Evolutionary conservation across 2,329 filamentous ascomycete genomes (phyloP).

Genomic region (Exserohilum turcica): DNA sequence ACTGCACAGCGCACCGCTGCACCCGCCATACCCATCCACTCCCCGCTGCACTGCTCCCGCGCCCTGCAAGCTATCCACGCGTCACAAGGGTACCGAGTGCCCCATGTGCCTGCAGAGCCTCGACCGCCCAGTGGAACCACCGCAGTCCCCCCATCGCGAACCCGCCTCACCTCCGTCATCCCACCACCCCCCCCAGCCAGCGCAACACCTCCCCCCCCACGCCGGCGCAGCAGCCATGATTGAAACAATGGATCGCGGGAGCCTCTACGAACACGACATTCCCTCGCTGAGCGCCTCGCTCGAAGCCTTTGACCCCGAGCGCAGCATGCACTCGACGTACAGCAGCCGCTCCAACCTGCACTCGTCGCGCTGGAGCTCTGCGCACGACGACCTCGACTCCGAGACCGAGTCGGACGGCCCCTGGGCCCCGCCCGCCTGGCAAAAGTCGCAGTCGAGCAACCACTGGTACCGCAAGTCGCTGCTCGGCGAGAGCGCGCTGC

Average conservation of each 20-base stretch:
- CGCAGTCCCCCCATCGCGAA: constrained; percentile 18
- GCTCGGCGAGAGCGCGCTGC: constrained; percentile 45
- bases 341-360: constrained; percentile 67
- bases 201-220: constrained; percentile 2
- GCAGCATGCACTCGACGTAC: constrained; percentile 43
- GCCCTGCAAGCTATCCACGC: constrained; percentile 21
- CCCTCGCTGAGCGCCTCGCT: constrained; percentile 48
- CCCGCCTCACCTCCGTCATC: constrained; percentile 28
- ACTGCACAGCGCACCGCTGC: not conserved
- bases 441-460: constrained; percentile 58
- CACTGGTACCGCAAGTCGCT: constrained; percentile 59
- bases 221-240: constrained; percentile 26
- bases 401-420: constrained; percentile 56
- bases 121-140: constrained; percentile 29
- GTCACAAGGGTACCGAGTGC: constrained; percentile 39
- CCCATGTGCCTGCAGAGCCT: constrained; percentile 39
- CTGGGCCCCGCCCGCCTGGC: constrained; percentile 70
- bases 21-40: not conserved
- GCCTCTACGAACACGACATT: constrained; percentile 46
- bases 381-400: constrained; percentile 47
- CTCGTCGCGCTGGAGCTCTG: constrained; percentile 51
- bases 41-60: constrained; percentile 34
- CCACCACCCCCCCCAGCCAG: constrained; percentile 14
- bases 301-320: constrained; percentile 47
- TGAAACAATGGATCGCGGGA: constrained; percentile 41